These are phyloP conservation scores for Vitis hybrid DNA, from an alignment of 177 flowering plant species.

Conservation along the genomic window DNA sequence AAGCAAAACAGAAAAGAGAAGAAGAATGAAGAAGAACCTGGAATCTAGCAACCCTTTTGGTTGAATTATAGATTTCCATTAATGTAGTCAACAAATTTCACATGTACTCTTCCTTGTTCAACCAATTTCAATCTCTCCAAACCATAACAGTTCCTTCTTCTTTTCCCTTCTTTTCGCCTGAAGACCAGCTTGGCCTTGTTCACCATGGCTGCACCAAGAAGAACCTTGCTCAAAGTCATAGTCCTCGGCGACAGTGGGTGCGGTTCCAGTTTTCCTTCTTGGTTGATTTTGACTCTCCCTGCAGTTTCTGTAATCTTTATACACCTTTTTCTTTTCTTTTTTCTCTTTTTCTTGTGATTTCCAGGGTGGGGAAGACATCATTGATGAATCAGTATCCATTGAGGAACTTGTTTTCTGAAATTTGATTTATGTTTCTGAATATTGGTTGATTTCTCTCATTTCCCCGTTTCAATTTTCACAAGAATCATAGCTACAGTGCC, in stretches of 20 bases:
- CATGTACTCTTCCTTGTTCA: too few relatives aligned
- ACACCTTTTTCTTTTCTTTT: background rate
- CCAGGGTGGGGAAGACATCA: conserved; percentile 59
- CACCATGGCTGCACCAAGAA: conserved; percentile 26
- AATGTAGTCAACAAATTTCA: too few relatives aligned
- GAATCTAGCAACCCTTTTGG: background rate
- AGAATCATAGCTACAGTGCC: too few relatives aligned
- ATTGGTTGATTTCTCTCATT: background rate
- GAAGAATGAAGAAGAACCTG: background rate
- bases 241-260: conserved; percentile 57
- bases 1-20: background rate
- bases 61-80: background rate
- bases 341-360: background rate
- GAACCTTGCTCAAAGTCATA: conserved; percentile 49
- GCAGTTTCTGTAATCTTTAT: background rate
- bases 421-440: background rate
- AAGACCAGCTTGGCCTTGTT: background rate
- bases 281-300: too few relatives aligned
- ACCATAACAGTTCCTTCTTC: background rate
- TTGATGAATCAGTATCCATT: conserved; percentile 53
- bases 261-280: too few relatives aligned
- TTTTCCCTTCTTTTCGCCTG: background rate
- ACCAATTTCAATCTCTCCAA: background rate
- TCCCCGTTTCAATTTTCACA: too few relatives aligned
- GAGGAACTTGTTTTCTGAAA: background rate